These are phyloP conservation scores for Akanthomyces uredinophilus DNA, from an alignment of 2,329 filamentous ascomycete genomes.

Conservation along the genomic window DNA sequence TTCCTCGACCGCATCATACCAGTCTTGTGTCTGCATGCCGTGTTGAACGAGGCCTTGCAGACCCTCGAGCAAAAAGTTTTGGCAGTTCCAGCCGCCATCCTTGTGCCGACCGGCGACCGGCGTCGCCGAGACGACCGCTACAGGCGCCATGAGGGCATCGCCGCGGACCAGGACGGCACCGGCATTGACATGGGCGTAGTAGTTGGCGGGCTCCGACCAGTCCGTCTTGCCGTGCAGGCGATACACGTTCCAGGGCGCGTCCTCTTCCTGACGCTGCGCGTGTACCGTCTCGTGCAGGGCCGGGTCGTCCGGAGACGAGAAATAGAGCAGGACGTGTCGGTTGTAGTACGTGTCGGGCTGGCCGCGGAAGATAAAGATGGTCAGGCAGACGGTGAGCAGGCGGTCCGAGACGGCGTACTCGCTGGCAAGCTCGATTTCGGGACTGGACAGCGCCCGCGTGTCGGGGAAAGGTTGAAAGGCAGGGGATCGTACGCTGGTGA, in stretches of 20 bases:
- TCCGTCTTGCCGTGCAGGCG: constrained; percentile 10
- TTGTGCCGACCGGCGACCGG: constrained; percentile 7
- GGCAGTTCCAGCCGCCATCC: constrained; percentile 17
- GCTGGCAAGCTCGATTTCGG: constrained; percentile 4
- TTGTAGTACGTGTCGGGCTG: constrained; percentile 16
- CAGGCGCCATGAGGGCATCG: constrained; percentile 14
- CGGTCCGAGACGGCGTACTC: constrained; percentile 10
- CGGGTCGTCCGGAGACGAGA: constrained; percentile 17
- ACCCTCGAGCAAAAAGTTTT: constrained; percentile 17
- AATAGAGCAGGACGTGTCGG: constrained; percentile 16
- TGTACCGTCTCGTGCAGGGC: constrained; percentile 16
- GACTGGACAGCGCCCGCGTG: not conserved
- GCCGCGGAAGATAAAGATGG: constrained; percentile 16
- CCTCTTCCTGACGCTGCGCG: constrained; percentile 13
- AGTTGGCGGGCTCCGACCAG: constrained; percentile 15
- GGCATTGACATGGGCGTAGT: constrained; percentile 17
- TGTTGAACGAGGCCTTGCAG: constrained; percentile 13
- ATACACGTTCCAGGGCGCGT: constrained; percentile 11
- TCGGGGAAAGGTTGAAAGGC: not conserved
- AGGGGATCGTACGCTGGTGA: not conserved
- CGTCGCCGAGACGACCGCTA: constrained; percentile 12
- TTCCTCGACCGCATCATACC: constrained; percentile 14
- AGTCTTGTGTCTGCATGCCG: constrained; percentile 15
- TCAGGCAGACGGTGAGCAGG: constrained; percentile 13
- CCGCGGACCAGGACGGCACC: constrained; percentile 14